Conservation (phyloP, 73 alveolate species). For the Paramecium sonneborni region DNA sequence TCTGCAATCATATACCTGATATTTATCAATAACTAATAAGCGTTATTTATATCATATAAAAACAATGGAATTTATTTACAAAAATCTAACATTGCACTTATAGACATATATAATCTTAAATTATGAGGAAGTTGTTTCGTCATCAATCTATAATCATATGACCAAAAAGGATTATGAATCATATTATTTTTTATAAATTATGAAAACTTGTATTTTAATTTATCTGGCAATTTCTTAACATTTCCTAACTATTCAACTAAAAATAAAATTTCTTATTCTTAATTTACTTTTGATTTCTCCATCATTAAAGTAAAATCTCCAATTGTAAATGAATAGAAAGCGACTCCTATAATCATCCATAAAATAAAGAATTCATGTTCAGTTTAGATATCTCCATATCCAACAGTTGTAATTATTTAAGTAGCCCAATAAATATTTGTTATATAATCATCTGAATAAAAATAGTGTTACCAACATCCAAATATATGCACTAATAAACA, state of each 20-base stretch:
- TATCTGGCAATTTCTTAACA: not conserved
- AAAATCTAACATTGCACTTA: not conserved
- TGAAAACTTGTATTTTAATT: not conserved
- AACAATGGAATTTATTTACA: not conserved
- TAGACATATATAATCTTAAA: not conserved
- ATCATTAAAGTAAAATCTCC: not conserved
- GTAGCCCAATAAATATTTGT: constrained; percentile 8
- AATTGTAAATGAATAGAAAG: not conserved
- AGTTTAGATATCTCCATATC: not conserved
- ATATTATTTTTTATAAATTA: not conserved
- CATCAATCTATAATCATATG: not conserved
- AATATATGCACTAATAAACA: not conserved
- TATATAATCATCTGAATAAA: not conserved
- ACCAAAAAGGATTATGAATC: constrained; percentile 39
- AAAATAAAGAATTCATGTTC: not conserved
- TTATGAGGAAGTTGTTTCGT: not conserved
- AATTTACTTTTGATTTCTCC: not conserved
- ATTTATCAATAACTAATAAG: not conserved
- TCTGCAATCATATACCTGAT: not conserved
- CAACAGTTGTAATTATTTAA: constrained; percentile 24
- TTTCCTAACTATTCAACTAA: not conserved
- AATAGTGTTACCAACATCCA: not conserved
- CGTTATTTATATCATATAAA: not conserved
- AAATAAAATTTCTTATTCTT: not conserved
- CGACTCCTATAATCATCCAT: constrained; percentile 38